Conservation (phyloP, 2,329 filamentous ascomycete species). For the Cercospora zeae-maydis region DNA sequence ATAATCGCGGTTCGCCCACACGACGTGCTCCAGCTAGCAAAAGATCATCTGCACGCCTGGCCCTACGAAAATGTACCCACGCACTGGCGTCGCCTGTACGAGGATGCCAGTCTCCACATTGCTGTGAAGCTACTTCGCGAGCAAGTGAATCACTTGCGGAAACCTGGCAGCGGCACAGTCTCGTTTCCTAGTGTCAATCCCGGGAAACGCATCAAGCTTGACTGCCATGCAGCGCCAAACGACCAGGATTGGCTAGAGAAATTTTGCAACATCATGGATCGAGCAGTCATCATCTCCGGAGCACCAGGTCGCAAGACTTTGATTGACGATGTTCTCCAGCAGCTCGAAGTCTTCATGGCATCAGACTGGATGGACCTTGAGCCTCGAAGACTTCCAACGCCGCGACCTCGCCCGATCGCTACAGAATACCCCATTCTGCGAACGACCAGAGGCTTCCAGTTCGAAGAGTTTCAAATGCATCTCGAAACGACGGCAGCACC, state of each 20-base stretch:
- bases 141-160: background rate
- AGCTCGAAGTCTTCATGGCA: conserved; percentile 40
- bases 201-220: conserved; percentile 1
- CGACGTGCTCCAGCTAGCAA: conserved; percentile 58
- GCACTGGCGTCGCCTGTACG: conserved; percentile 69
- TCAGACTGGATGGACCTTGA: background rate
- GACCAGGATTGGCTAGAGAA: conserved; percentile 22
- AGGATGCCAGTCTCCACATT: conserved; percentile 65
- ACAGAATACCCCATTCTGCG: conserved; percentile 15
- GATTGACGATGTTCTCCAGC: conserved; percentile 50
- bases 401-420: conserved; percentile 11
- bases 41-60: conserved; percentile 66
- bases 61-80: conserved; percentile 63
- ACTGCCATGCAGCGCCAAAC: background rate
- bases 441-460: conserved; percentile 12
- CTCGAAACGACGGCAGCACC: conserved; percentile 44
- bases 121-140: conserved; percentile 40
- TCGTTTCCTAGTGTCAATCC: background rate
- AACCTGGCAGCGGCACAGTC: background rate
- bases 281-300: conserved; percentile 71
- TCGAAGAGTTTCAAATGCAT: conserved; percentile 33
- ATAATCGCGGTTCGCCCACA: conserved; percentile 41
- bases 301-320: conserved; percentile 54
- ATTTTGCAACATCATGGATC: conserved; percentile 67
- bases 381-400: conserved; percentile 15